A percentile compares a stretch with the other conserved stretches of the same genome.
Evolutionary conservation across 805 yeast species (phyloP).

Genomic region (Saturnispora saitoi): DNA sequence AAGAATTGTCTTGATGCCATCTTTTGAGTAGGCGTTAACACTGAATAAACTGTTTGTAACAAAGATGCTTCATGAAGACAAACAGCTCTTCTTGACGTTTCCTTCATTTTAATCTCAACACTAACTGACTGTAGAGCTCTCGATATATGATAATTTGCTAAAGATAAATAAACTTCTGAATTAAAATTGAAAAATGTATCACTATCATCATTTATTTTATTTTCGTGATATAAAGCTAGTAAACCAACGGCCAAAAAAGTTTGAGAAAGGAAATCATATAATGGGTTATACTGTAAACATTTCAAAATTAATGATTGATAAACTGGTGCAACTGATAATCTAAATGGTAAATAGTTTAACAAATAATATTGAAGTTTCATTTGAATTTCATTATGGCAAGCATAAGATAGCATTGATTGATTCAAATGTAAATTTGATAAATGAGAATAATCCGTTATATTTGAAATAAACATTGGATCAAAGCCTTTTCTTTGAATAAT

Average conservation of each 20-base stretch:
- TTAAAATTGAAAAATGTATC: conserved; percentile 9
- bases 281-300: background rate
- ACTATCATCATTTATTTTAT: background rate
- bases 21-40: conserved; percentile 15
- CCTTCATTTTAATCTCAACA: conserved; percentile 7
- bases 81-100: conserved; percentile 7
- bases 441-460: conserved; percentile 3
- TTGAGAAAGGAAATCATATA: conserved; percentile 11
- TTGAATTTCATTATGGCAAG: conserved; percentile 7
- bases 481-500: background rate
- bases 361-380: conserved; percentile 7
- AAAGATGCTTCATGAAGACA: conserved; percentile 8
- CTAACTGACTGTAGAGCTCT: conserved; percentile 13
- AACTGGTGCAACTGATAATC: conserved; percentile 2
- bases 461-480: conserved; percentile 9
- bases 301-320: conserved; percentile 1
- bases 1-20: conserved; percentile 14
- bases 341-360: conserved; percentile 9
- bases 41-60: conserved; percentile 11
- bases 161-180: conserved; percentile 11
- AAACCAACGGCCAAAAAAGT: conserved; percentile 11
- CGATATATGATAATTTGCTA: conserved; percentile 17
- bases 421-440: conserved; percentile 5
- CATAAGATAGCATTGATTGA: conserved; percentile 6
- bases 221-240: conserved; percentile 13